Base-by-base conservation (phyloP, 257 asterid species). In the Ligustrum vulgare region DNA sequence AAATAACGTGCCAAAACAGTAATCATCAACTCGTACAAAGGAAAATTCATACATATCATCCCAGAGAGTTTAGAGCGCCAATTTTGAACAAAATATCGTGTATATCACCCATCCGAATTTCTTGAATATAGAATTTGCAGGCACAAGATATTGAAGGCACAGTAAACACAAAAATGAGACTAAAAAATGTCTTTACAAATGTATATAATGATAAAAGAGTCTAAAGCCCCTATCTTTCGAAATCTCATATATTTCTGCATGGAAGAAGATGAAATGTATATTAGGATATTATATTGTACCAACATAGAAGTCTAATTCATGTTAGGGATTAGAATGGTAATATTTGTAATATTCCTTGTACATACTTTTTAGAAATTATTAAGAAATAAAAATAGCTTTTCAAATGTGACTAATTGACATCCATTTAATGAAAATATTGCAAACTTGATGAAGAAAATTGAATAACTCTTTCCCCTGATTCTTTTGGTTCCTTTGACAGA, bases 11-110 rank as follows among this genome's bases (percentile, higher is more conserved):
- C 25, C 10, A 64, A 41, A 64, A 25, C 23, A 60, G 35, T 49
- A 72, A 23, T 72, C 25, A 8, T 18, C n/a, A 15, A 41, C 49
- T 49, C 54, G 74, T 70, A 25, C 70, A 39, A 71, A n/a, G 43
- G 64, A 6, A 77, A 32, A 34, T 62, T 43, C 76, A 45, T 68
- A 63, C 20, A 34, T 15, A 35, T 18, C 28, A 76, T 45, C 49
- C 76, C 45, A 8, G 20, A 22, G 20, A 54, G 10, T 18, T 51
- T 16, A 51, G 63, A n/a, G 63, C 63, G 6, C 20, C 20, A 54
- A 54, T 5, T 54, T n/a, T 54, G 63, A 54, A 18, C 25, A n/a
- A 54, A 5, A 54, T 6, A n/a, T 16, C 25, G 28, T 18, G 63
- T 54, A 5, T 54, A 54, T n/a, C 63, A 54, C 28, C 63, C 63